Percentiles rank a stretch among this genome's conserved stretches.
Evolutionary conservation across 805 yeast species (phyloP).

Genomic region (Metschnikowia hibisci): DNA sequence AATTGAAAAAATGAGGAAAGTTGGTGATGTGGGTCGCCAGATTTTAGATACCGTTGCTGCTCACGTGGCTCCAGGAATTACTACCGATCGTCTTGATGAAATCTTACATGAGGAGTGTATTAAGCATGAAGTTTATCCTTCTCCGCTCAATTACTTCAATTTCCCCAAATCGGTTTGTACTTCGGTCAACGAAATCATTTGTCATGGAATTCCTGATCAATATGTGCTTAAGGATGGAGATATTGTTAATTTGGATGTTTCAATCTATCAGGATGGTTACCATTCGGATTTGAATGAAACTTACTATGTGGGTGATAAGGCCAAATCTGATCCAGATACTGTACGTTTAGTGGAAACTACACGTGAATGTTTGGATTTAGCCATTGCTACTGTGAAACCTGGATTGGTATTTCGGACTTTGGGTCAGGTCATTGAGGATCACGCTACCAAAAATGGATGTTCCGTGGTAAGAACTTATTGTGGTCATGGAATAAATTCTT

Average conservation of each 20-base stretch:
- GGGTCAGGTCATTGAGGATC: conserved; percentile 84
- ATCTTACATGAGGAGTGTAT: conserved; percentile 85
- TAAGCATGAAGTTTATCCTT: conserved; percentile 87
- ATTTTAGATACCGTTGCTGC: conserved; percentile 87
- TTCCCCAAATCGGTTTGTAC: conserved; percentile 92
- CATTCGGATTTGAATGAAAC: conserved; percentile 97
- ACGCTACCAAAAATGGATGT: conserved; percentile 72
- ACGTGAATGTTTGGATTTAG: conserved; percentile 79
- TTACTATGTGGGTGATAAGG: conserved; percentile 90
- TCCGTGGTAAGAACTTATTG: conserved; percentile 87
- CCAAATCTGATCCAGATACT: conserved; percentile 71
- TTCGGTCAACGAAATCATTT: conserved; percentile 89
- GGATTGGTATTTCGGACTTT: conserved; percentile 83
- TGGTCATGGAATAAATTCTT: conserved; percentile 88
- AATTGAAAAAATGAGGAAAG: conserved; percentile 69
- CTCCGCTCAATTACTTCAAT: conserved; percentile 90
- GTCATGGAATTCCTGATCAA: conserved; percentile 97
- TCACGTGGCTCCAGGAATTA: conserved; percentile 78
- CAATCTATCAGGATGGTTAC: conserved; percentile 79
- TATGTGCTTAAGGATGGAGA: conserved; percentile 88
- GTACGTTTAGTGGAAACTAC: conserved; percentile 85
- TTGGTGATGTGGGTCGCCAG: conserved; percentile 76
- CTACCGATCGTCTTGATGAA: conserved; percentile 88
- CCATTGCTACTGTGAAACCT: conserved; percentile 84
- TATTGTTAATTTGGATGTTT: conserved; percentile 85